phyloP scores from a whole-genome alignment of 331 rosid genomes.

The Malus hybrid region DNA sequence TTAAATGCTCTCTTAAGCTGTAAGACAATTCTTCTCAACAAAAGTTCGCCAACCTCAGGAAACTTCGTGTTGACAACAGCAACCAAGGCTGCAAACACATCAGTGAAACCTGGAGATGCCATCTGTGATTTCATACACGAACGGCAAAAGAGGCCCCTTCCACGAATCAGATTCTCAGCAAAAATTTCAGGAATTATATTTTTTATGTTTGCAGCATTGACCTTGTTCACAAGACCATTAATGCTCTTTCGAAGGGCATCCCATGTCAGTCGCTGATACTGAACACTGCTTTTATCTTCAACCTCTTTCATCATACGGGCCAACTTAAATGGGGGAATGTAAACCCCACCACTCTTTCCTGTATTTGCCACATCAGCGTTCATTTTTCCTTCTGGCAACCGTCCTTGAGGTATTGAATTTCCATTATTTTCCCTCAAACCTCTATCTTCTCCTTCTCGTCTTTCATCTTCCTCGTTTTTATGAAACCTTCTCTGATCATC shows the following conservation, averaged over 20 bases:
- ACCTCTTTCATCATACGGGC: constrained; percentile 94
- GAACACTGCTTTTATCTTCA: constrained; percentile 71
- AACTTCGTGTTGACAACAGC: constrained; percentile 91
- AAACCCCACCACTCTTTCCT: constrained; percentile 92
- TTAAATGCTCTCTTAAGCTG: constrained; percentile 91
- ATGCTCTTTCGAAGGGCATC: constrained; percentile 95
- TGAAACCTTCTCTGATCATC: constrained; percentile 9
- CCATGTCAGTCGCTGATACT: constrained; percentile 89
- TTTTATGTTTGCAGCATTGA: constrained; percentile 77
- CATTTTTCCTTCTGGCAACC: constrained; percentile 21
- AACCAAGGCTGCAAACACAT: constrained; percentile 86
- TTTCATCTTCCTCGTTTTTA: constrained; percentile 15
- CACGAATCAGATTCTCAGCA: constrained; percentile 74
- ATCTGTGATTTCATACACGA: constrained; percentile 96
- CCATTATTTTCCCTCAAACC: constrained; percentile 10
- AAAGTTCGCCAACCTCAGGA: constrained; percentile 86
- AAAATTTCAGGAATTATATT: constrained; percentile 81
- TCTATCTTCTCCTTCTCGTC: constrained; percentile 9
- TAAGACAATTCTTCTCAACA: constrained; percentile 81
- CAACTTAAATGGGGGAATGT: constrained; percentile 87
- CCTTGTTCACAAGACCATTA: constrained; percentile 91
- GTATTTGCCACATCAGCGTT: constrained; percentile 41
- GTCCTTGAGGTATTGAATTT: constrained; percentile 26
- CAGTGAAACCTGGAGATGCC: constrained; percentile 91
- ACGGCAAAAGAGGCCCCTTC: constrained; percentile 89